Percentiles rank a stretch among this genome's conserved stretches.
Conservation (phyloP, 2,329 filamentous ascomycete species). For the Cladosporium velox region DNA sequence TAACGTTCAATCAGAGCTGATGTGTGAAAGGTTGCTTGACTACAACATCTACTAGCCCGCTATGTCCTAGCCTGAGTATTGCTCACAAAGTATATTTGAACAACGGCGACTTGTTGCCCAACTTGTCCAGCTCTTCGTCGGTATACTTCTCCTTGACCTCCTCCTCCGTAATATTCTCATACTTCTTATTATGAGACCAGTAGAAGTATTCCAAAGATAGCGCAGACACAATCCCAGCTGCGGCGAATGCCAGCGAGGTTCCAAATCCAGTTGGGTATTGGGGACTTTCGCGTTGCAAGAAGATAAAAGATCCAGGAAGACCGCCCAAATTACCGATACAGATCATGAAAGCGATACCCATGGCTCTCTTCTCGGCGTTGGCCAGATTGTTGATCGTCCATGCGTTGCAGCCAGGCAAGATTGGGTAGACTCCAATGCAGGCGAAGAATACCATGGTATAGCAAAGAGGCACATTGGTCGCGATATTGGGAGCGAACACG, state of each 20-base stretch:
- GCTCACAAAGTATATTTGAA: constrained; percentile 38
- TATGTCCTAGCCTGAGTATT: neutral
- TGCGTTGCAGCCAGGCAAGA: constrained; percentile 33
- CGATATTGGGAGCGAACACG: constrained; percentile 22
- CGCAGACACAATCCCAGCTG: constrained; percentile 31
- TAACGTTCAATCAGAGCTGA: neutral
- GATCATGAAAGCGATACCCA: constrained; percentile 45
- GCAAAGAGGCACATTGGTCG: constrained; percentile 24
- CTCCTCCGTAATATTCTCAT: constrained; percentile 37
- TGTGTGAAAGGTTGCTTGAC: neutral
- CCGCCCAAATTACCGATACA: constrained; percentile 37
- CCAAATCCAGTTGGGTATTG: constrained; percentile 55
- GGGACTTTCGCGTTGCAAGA: constrained; percentile 42
- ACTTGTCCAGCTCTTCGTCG: constrained; percentile 39
- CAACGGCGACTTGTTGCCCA: constrained; percentile 44
- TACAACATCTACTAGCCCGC: neutral
- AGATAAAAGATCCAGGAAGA: constrained; percentile 44
- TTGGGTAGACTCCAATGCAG: constrained; percentile 35
- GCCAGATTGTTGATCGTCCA: constrained; percentile 39
- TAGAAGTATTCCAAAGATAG: constrained; percentile 28
- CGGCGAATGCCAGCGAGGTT: constrained; percentile 23
- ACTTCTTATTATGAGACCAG: constrained; percentile 38
- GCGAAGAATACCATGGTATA: constrained; percentile 36
- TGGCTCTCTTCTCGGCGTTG: constrained; percentile 40
- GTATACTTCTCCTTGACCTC: constrained; percentile 39